A percentile compares a stretch with the other conserved stretches of the same genome.
These are phyloP conservation scores for Pecoramyces ruminantium DNA, from an alignment of 192 early-diverging fungal genomes.

Conservation along the genomic window DNA sequence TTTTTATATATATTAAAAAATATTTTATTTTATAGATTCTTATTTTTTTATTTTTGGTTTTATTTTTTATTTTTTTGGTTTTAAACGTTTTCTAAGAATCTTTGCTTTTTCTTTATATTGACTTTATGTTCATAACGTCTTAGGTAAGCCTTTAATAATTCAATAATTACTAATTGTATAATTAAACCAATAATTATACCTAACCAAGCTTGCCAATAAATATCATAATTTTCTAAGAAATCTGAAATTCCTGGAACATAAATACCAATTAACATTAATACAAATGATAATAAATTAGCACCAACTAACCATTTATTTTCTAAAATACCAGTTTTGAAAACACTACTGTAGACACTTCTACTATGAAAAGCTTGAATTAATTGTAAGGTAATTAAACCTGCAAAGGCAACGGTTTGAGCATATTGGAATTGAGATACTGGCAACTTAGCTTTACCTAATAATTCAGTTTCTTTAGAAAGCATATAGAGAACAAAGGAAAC, in stretches of 20 bases:
- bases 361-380: slow-evolving; percentile 76
- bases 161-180: neutral
- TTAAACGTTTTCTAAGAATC: neutral
- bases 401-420: slow-evolving; percentile 48
- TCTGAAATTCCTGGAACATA: slow-evolving; percentile 44
- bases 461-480: slow-evolving; percentile 24
- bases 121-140: neutral
- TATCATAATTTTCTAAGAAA: neutral
- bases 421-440: slow-evolving; percentile 8
- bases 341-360: slow-evolving; percentile 44
- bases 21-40: neutral
- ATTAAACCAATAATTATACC: neutral
- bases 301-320: slow-evolving; percentile 69
- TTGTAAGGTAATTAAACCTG: slow-evolving; percentile 70
- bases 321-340: slow-evolving; percentile 57
- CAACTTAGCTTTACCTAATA: neutral
- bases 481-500: slow-evolving; percentile 39
- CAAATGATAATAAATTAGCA: slow-evolving; percentile 53
- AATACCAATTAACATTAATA: slow-evolving; percentile 53
- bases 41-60: no score
- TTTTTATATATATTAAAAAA: neutral
- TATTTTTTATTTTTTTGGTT: neutral
- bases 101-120: neutral
- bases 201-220: neutral
- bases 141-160: neutral